Base-by-base conservation (phyloP, 2,329 filamentous ascomycete species). In the Aspergillus transmontanensis region DNA sequence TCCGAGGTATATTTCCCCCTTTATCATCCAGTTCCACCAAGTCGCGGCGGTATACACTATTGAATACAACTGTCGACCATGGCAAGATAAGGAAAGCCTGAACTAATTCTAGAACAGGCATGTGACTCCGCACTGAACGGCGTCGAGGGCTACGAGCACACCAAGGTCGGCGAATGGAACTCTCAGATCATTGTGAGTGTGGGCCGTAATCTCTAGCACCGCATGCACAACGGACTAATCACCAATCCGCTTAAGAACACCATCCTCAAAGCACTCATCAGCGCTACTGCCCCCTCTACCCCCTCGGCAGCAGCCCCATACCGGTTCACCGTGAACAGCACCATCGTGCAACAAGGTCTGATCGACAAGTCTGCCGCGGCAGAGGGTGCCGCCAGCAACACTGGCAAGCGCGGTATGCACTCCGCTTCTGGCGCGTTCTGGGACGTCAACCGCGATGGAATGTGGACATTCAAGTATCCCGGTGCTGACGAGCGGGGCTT, bases 241-340 rank as follows among this genome's bases (percentile, higher is more conserved):
- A 39, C 30, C n/a, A 16, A 21, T 16, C 9, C 23, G 39, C 43
- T 50, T 30, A 45, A 81, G 79, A 80, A 78, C 66, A 69, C 73
- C 63, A 73, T 79, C 66, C 73, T 81, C 54, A 75, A 80, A 67
- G 70, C 76, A 48, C 75, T 82, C 65, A 78, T 82, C 64, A 61
- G 73, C 60, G 79, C 80, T 54, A 80, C 80, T 43, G 73, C 77
- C 30, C 75, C 78, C 28, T 69, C 74, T 56, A 72, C 76, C 26
- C 64, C 73, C 48, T 69, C 73, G 46, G 70, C 75, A 6, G 70
- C 80, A 16, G 75, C 86, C 30, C 90, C 91, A 6, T 97, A 89
- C 87, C 98, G 98, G 81, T 98, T 94, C 82, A 92, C 93, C 71
- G 93, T 96, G 82, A 98, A 97, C 85, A 96, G 92, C 84, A 98